Percentiles rank a stretch among this genome's conserved stretches.
Conservation (phyloP, 2,329 filamentous ascomycete genomes). For the Fusarium anthophilum region DNA sequence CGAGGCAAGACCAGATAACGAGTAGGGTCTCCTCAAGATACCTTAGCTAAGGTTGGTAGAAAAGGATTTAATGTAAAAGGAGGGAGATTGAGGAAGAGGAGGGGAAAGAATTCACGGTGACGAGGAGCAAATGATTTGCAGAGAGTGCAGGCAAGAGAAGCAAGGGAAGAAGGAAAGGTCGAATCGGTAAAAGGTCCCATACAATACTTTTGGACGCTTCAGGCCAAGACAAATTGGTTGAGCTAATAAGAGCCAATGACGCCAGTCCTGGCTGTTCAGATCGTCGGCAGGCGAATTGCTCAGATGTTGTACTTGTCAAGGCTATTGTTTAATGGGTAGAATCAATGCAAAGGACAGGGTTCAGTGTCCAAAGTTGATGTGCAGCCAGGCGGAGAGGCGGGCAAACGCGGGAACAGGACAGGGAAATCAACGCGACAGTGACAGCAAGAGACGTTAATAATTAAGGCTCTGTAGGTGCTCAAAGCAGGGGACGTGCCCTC, state of each 20-base stretch:
- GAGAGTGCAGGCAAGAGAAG: not conserved
- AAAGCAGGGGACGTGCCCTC: slow-evolving; percentile 20
- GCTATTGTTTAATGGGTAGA: slow-evolving; percentile 28
- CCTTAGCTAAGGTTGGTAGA: not conserved
- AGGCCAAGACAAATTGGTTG: slow-evolving; percentile 33
- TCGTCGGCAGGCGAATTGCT: slow-evolving; percentile 40
- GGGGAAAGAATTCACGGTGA: slow-evolving; percentile 9
- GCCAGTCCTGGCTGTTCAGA: slow-evolving; percentile 39
- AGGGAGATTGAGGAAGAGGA: not conserved
- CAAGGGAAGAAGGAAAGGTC: slow-evolving; percentile 13
- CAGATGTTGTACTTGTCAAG: slow-evolving; percentile 35
- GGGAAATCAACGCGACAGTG: not conserved
- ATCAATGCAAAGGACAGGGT: slow-evolving; percentile 27
- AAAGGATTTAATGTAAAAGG: slow-evolving; percentile 3
- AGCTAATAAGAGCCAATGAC: slow-evolving; percentile 40
- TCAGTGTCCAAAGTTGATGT: slow-evolving; percentile 15
- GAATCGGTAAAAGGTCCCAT: not conserved
- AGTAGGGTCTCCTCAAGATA: not conserved
- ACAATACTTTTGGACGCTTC: slow-evolving; percentile 9
- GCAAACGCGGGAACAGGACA: slow-evolving; percentile 22
- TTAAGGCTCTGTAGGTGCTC: not conserved
- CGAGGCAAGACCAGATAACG: slow-evolving; percentile 14
- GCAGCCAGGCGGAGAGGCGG: slow-evolving; percentile 23
- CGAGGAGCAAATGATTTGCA: slow-evolving; percentile 25
- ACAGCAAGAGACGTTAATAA: not conserved